Conservation (phyloP, 257 asterid genomes). For the Euphrasia confusa region DNA sequence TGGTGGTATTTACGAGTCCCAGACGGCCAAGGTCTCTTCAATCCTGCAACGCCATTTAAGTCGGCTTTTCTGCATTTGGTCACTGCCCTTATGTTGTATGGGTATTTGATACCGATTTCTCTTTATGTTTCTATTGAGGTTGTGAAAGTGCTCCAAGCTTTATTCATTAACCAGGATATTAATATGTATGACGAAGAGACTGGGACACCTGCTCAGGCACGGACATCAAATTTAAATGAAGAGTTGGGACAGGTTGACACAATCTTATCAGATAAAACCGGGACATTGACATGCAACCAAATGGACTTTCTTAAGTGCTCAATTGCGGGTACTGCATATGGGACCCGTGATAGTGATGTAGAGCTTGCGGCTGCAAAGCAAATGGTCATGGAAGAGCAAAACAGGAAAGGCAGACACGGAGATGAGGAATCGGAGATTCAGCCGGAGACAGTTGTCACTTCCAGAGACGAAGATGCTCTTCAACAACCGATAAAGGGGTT, state of each 20-base stretch:
- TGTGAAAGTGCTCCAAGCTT: slow-evolving; percentile 90
- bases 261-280: slow-evolving; percentile 90
- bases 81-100: slow-evolving; percentile 89
- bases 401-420: slow-evolving; percentile 24
- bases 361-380: slow-evolving; percentile 91
- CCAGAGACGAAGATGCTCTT: slow-evolving; percentile 41
- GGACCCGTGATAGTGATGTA: slow-evolving; percentile 77
- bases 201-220: slow-evolving; percentile 93
- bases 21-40: slow-evolving; percentile 41
- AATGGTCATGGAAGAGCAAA: slow-evolving; percentile 69
- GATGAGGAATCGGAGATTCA: slow-evolving; percentile 54
- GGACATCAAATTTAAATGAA: slow-evolving; percentile 91
- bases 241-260: slow-evolving; percentile 93
- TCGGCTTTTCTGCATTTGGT: slow-evolving; percentile 75
- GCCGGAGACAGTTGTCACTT: slow-evolving; percentile 56
- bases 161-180: slow-evolving; percentile 79
- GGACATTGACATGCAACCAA: slow-evolving; percentile 93
- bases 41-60: slow-evolving; percentile 52
- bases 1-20: slow-evolving; percentile 89
- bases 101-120: slow-evolving; percentile 91
- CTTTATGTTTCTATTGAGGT: slow-evolving; percentile 91
- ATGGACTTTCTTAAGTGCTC: slow-evolving; percentile 98
- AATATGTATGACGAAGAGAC: slow-evolving; percentile 84
- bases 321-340: slow-evolving; percentile 77
- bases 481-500: slow-evolving; percentile 71